Percentiles rank a stretch among this genome's conserved stretches.
phyloP scores from a whole-genome alignment of 257 asterid species.

The Przewalskia tangutica region DNA sequence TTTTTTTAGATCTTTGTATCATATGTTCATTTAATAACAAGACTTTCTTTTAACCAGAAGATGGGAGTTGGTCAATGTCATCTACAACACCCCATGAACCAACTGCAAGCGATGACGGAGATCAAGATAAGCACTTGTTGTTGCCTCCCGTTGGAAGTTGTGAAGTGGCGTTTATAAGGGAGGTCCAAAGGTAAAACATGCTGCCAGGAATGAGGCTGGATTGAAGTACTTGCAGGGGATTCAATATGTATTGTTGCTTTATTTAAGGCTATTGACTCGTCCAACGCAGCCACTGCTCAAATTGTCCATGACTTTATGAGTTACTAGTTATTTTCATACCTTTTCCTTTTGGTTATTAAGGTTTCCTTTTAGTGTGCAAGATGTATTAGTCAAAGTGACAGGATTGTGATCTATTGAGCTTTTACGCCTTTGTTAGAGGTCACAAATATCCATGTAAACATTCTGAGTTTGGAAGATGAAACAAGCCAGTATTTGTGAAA shows the following conservation, averaged over 20 bases:
- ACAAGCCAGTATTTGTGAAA: neutral
- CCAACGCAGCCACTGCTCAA: neutral
- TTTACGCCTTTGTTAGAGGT: neutral
- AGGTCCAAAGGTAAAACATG: conserved; percentile 18
- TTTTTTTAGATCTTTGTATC: neutral
- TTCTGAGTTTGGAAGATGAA: conserved; percentile 7
- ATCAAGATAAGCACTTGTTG: conserved; percentile 33
- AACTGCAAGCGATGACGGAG: conserved; percentile 35
- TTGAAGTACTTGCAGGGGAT: neutral
- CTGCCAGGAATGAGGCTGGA: conserved; percentile 1
- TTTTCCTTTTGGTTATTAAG: neutral
- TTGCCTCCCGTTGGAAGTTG: conserved; percentile 15
- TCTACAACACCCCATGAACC: conserved; percentile 20
- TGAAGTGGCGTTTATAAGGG: conserved; percentile 37
- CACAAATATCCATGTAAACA: neutral
- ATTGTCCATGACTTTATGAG: conserved; percentile 5
- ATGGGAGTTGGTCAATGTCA: conserved; percentile 25
- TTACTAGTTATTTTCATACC: neutral
- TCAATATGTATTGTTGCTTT: neutral
- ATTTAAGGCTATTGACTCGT: neutral
- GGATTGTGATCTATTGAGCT: neutral
- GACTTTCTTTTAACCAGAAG: conserved; percentile 14
- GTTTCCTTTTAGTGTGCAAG: neutral
- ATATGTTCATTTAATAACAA: neutral
- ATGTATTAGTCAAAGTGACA: neutral